phyloP scores from a whole-genome alignment of 176 grass and related monocot genomes.

The Zizania latifolia region DNA sequence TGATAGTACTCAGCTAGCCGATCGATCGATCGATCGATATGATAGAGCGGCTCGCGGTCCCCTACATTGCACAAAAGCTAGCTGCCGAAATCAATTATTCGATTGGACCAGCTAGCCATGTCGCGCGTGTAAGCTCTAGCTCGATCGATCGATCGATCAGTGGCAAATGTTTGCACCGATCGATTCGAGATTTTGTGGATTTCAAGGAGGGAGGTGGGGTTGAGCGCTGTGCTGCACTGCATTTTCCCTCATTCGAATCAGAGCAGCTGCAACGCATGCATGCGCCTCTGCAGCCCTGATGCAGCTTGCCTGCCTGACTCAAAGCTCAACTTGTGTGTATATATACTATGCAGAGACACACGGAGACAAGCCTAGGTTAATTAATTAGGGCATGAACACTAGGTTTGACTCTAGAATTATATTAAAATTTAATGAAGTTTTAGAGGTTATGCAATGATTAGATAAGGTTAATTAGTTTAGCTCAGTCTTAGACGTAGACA shows the following conservation, averaged over 20 bases:
- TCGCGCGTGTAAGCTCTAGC: too few relatives aligned
- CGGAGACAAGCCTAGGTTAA: too few relatives aligned
- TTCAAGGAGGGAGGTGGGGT: background rate
- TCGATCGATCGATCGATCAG: background rate
- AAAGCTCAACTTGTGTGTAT: background rate
- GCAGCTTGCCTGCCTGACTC: too few relatives aligned
- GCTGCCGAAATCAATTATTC: conserved; percentile 36
- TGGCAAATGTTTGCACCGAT: background rate
- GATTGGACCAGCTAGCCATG: conserved; percentile 2
- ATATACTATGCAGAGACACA: too few relatives aligned
- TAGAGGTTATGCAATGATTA: too few relatives aligned
- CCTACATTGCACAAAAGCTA: conserved; percentile 31
- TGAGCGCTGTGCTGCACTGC: conserved; percentile 17
- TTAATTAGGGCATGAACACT: too few relatives aligned
- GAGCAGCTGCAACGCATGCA: conserved; percentile 15
- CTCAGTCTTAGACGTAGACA: too few relatives aligned
- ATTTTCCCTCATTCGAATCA: conserved; percentile 28
- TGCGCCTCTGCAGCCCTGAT: background rate
- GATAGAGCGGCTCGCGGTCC: background rate
- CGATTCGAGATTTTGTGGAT: background rate
- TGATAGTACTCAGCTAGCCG: background rate
- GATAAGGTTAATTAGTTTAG: too few relatives aligned
- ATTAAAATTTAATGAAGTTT: too few relatives aligned
- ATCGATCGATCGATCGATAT: background rate
- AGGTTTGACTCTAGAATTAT: too few relatives aligned